Percentiles rank a stretch among this genome's conserved stretches.
Conservation (phyloP, 495 filamentous ascomycete genomes). For the Parachaetomium inaequale region DNA sequence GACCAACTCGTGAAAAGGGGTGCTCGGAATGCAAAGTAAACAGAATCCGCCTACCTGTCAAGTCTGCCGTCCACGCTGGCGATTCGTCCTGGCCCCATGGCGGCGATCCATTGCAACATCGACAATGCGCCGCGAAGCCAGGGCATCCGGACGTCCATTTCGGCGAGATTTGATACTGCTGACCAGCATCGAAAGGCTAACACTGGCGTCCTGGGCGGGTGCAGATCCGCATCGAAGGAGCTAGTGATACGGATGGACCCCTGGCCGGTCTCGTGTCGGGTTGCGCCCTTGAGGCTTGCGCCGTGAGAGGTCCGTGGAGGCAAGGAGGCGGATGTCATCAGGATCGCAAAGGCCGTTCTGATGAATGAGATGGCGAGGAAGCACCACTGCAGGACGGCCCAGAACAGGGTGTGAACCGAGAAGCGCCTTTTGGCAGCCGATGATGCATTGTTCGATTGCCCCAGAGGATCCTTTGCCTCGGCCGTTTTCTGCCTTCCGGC, state of each 20-base stretch:
- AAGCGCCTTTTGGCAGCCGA: slow-evolving; percentile 17
- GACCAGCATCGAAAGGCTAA: slow-evolving; percentile 69
- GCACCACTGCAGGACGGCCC: slow-evolving; percentile 64
- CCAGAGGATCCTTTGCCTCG: slow-evolving; percentile 13
- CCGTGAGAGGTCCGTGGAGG: slow-evolving; percentile 40
- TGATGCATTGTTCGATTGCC: slow-evolving; percentile 13
- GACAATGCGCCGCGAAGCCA: slow-evolving; percentile 73
- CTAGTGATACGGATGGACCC: slow-evolving; percentile 8
- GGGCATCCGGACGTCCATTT: slow-evolving; percentile 74
- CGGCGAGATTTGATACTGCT: slow-evolving; percentile 63
- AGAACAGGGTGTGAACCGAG: slow-evolving; percentile 53
- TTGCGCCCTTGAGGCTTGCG: slow-evolving; percentile 16
- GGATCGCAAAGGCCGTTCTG: slow-evolving; percentile 54
- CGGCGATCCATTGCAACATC: slow-evolving; percentile 65
- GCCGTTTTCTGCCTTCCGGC: slow-evolving; percentile 17
- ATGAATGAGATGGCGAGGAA: slow-evolving; percentile 63
- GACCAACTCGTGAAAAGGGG: slow-evolving; percentile 16
- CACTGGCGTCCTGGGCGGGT: slow-evolving; percentile 60
- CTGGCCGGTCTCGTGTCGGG: slow-evolving; percentile 17
- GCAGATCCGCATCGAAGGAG: slow-evolving; percentile 13
- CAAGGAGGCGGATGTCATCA: slow-evolving; percentile 51
- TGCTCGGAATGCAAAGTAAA: slow-evolving; percentile 24
- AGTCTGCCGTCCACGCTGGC: slow-evolving; percentile 71
- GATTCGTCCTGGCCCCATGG: slow-evolving; percentile 68
- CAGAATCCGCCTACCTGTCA: slow-evolving; percentile 71